A percentile compares a stretch with the other conserved stretches of the same genome.
These are phyloP conservation scores for Plenodomus lindquistii DNA, from an alignment of 2,329 filamentous ascomycete genomes.

Conservation along the genomic window DNA sequence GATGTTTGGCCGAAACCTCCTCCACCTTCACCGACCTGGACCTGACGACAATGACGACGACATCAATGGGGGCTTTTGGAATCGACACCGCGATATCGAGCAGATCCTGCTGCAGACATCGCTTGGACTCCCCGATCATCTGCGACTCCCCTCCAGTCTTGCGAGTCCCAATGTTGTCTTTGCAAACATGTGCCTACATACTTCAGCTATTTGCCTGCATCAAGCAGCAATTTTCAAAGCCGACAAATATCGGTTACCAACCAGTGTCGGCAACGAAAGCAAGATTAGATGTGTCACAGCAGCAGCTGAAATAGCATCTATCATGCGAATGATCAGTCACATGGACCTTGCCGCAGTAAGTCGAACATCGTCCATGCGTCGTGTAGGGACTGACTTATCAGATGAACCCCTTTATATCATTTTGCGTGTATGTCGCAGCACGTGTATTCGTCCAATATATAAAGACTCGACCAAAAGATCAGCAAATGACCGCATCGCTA, in stretches of 20 bases:
- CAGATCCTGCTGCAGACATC: constrained; percentile 87
- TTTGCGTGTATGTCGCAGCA: constrained; percentile 94
- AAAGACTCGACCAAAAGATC: constrained; percentile 89
- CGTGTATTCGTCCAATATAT: constrained; percentile 95
- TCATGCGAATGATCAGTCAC: constrained; percentile 94
- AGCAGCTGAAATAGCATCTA: constrained; percentile 88
- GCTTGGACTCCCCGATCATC: constrained; percentile 75
- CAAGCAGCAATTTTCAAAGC: constrained; percentile 98
- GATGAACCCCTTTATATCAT: constrained; percentile 96
- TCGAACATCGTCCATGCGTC: constrained; percentile 12
- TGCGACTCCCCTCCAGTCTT: constrained; percentile 78
- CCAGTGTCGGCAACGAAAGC: constrained; percentile 81
- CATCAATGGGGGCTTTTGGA: constrained; percentile 94
- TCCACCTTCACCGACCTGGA: constrained; percentile 87
- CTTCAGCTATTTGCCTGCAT: constrained; percentile 94
- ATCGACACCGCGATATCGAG: constrained; percentile 84
- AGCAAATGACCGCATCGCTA: constrained; percentile 76
- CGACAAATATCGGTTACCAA: constrained; percentile 80
- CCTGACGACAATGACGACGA: constrained; percentile 81
- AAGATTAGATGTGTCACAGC: constrained; percentile 92
- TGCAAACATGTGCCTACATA: constrained; percentile 95
- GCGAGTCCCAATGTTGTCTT: constrained; percentile 85
- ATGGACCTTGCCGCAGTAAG: constrained; percentile 81
- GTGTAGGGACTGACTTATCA: constrained; percentile 45
- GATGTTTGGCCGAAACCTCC: constrained; percentile 86